phyloP scores from a whole-genome alignment of 2,329 filamentous ascomycete genomes.

The Aspergillus melleus region DNA sequence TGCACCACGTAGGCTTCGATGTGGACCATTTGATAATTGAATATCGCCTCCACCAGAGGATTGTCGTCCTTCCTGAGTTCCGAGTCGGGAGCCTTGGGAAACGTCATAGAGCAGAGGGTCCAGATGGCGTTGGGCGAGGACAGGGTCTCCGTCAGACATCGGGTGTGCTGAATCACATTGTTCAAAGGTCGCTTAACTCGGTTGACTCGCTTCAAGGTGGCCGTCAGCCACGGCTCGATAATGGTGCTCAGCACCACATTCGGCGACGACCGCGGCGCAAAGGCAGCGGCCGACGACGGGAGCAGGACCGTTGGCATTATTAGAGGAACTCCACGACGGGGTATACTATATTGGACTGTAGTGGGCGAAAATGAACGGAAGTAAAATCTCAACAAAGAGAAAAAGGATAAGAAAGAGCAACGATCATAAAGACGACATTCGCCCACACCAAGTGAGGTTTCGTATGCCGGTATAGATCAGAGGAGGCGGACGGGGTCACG shows the following conservation, averaged over 20 bases:
- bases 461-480: slow-evolving; percentile 9
- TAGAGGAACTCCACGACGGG: slow-evolving; percentile 45
- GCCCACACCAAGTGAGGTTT: slow-evolving; percentile 32
- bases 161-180: slow-evolving; percentile 91
- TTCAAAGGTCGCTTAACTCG: slow-evolving; percentile 95
- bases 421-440: slow-evolving; percentile 41
- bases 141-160: slow-evolving; percentile 91
- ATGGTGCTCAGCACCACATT: slow-evolving; percentile 92
- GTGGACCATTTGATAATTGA: slow-evolving; percentile 91
- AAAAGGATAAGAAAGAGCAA: slow-evolving; percentile 24
- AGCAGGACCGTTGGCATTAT: slow-evolving; percentile 90
- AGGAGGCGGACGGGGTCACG: not conserved
- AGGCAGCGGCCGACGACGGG: slow-evolving; percentile 92
- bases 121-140: slow-evolving; percentile 90
- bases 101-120: slow-evolving; percentile 89
- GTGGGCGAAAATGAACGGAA: slow-evolving; percentile 43
- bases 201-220: slow-evolving; percentile 95
- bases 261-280: slow-evolving; percentile 88
- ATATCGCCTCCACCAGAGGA: slow-evolving; percentile 79
- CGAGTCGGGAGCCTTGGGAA: slow-evolving; percentile 82
- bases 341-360: slow-evolving; percentile 20
- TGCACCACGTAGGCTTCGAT: slow-evolving; percentile 97
- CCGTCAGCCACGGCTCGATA: slow-evolving; percentile 94
- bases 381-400: slow-evolving; percentile 46
- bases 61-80: slow-evolving; percentile 81